Conservation (phyloP, 768 basidiomycete species). For the Phaeotremella skinneri region DNA sequence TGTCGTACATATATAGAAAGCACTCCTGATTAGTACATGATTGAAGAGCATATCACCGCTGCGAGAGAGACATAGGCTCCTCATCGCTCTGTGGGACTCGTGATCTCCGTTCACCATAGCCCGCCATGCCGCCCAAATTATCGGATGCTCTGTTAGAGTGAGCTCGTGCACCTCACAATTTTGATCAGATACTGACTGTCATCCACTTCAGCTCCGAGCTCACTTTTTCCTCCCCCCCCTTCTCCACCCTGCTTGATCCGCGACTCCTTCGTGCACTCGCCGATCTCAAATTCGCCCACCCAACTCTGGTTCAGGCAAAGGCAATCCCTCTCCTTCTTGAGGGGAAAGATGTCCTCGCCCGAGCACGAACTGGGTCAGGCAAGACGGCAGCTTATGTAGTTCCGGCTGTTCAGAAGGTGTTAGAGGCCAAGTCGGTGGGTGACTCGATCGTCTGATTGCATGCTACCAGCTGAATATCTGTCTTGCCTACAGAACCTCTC, state of each 20-base stretch:
- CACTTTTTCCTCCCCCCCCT: conserved; percentile 55
- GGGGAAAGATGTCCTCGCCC: conserved; percentile 81
- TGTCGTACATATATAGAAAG: too few species aligned
- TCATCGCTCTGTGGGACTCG: too few species aligned
- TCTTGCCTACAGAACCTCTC: conserved; percentile 14
- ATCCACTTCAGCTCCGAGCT: conserved; percentile 27
- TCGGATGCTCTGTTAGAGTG: conserved; percentile 32
- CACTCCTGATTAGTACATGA: too few species aligned
- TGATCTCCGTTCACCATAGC: too few species aligned
- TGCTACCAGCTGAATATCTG: not conserved
- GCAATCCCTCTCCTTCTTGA: conserved; percentile 90
- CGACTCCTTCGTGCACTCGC: conserved; percentile 85
- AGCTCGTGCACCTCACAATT: not conserved
- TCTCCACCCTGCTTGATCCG: conserved; percentile 77
- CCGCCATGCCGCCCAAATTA: conserved; percentile 17
- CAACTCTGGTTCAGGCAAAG: conserved; percentile 86
- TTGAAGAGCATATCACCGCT: too few species aligned
- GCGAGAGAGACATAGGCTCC: too few species aligned
- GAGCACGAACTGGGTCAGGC: conserved; percentile 91
- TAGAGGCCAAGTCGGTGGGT: conserved; percentile 71
- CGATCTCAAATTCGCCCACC: conserved; percentile 81
- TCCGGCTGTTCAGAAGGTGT: conserved; percentile 82
- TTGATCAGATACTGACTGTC: not conserved
- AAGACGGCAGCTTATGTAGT: conserved; percentile 96
- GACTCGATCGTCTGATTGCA: conserved; percentile 15